phyloP scores from a whole-genome alignment of 1,139 yeast genomes.

The Yamadazyma trypodendri region DNA sequence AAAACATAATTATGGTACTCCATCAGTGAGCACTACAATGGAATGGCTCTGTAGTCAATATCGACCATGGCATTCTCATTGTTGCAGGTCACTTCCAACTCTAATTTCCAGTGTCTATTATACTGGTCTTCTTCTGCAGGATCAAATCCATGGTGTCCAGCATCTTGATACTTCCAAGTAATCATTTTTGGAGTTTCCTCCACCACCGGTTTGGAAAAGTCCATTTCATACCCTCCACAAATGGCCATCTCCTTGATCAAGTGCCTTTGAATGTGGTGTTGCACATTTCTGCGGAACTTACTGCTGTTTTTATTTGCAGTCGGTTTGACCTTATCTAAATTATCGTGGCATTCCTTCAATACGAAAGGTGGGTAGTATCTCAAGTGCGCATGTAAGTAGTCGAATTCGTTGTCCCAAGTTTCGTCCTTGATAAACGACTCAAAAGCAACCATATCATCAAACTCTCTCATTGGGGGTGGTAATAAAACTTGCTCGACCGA shows the following conservation, averaged over 20 bases:
- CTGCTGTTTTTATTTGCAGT: slow-evolving; percentile 70
- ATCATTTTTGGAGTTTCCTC: slow-evolving; percentile 45
- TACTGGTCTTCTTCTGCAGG: slow-evolving; percentile 44
- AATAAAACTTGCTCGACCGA: slow-evolving; percentile 29
- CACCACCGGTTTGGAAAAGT: slow-evolving; percentile 50
- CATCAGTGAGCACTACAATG: slow-evolving; percentile 15
- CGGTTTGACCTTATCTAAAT: slow-evolving; percentile 71
- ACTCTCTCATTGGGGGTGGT: slow-evolving; percentile 48
- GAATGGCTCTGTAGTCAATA: slow-evolving; percentile 54
- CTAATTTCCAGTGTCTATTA: slow-evolving; percentile 57
- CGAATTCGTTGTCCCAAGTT: slow-evolving; percentile 74
- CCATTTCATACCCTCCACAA: slow-evolving; percentile 57
- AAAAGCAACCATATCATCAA: slow-evolving; percentile 63
- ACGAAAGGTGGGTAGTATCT: slow-evolving; percentile 73
- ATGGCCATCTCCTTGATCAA: slow-evolving; percentile 63
- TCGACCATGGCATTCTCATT: slow-evolving; percentile 61
- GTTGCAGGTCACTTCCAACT: slow-evolving; percentile 56
- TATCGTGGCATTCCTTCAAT: slow-evolving; percentile 62
- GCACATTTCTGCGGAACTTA: slow-evolving; percentile 71
- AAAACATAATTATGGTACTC: too few relatives aligned
- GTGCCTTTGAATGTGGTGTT: slow-evolving; percentile 73
- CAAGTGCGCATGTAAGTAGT: slow-evolving; percentile 64
- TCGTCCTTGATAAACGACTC: slow-evolving; percentile 68
- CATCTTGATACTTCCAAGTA: slow-evolving; percentile 56
- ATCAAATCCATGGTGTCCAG: slow-evolving; percentile 52